Base-by-base conservation (phyloP, 2,329 filamentous ascomycete species). In the Phialophora chinensis region DNA sequence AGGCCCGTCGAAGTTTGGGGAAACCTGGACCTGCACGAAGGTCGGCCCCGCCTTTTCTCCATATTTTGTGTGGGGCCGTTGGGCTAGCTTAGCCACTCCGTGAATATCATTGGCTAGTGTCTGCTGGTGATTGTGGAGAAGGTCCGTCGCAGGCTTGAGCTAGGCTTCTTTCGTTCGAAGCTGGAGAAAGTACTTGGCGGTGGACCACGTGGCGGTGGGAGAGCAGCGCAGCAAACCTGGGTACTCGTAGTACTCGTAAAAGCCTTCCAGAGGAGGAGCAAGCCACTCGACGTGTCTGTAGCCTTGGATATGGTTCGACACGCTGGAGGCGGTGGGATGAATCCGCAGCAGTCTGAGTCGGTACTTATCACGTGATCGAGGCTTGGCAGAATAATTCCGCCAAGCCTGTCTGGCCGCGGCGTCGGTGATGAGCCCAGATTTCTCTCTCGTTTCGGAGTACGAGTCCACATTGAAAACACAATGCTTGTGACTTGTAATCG, bases 1-100 rank as follows among this genome's bases (percentile, higher is more conserved):
- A 56, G 53, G 20, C 27, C 27, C 31, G 6, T 35, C 31, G 53
- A 33, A 20, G 25, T 56, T 20, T 35, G 53, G 27, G 31, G 31
- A 56, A 56, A n/a, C 38, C 6, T n/a, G 17, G 38, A 5, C 38
- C 7, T 8, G 14, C 38, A 44, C 38, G 12, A 29, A 8, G 53
- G 27, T 20, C 29, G 25, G 53, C 53, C 53, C 53, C 53, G 53
- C 53, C 27, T 29, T 56, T 56, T 56, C 53, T n/a, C 53, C 53
- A 56, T 2, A 35, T 6, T 17, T 23, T 5, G 11, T 56, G 53
- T 56, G 53, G 53, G 53, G 38, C 6, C 38, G 7, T 10, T 11
- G 2, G 29, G n/a, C 6, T 29, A 56, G 53, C 27, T n/a, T 12
- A 1, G 4, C 1, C 53, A 20, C 2, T 0, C 2, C 0, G 29